Percentiles rank a stretch among this genome's conserved stretches.
Conservation (phyloP, 257 asterid genomes). For the Avicennia marina region DNA sequence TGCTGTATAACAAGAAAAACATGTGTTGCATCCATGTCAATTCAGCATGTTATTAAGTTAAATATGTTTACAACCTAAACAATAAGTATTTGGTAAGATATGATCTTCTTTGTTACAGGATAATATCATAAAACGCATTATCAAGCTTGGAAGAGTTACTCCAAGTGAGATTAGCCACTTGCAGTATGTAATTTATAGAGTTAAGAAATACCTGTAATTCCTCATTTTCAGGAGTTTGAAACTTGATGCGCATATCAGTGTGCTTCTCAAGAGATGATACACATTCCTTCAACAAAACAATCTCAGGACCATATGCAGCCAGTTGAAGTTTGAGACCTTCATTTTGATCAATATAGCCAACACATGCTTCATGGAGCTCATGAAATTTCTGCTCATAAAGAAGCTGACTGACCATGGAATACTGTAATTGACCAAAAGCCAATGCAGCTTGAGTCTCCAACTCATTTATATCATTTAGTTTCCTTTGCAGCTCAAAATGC, state of each 20-base stretch:
- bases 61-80: too few species aligned
- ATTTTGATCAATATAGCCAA: slow-evolving; percentile 43
- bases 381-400: slow-evolving; percentile 66
- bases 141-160: slow-evolving; percentile 1
- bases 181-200: neutral
- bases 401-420: slow-evolving; percentile 46
- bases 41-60: too few species aligned
- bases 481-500: slow-evolving; percentile 46
- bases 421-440: slow-evolving; percentile 56
- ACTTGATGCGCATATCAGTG: slow-evolving; percentile 40
- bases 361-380: slow-evolving; percentile 52
- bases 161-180: slow-evolving; percentile 13
- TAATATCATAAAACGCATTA: neutral
- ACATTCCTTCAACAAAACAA: slow-evolving; percentile 51
- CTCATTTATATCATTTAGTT: slow-evolving; percentile 37
- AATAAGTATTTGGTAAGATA: too few species aligned
- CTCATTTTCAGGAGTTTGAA: slow-evolving; percentile 41
- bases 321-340: slow-evolving; percentile 48
- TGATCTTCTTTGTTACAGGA: too few species aligned
- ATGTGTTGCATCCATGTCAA: too few species aligned
- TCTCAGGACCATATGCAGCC: slow-evolving; percentile 62
- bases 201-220: slow-evolving; percentile 44
- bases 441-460: slow-evolving; percentile 51
- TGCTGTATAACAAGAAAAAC: too few species aligned
- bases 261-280: slow-evolving; percentile 65